Conservation (phyloP, 371 early-diverging fungal species). For the Mucor ambiguus region DNA sequence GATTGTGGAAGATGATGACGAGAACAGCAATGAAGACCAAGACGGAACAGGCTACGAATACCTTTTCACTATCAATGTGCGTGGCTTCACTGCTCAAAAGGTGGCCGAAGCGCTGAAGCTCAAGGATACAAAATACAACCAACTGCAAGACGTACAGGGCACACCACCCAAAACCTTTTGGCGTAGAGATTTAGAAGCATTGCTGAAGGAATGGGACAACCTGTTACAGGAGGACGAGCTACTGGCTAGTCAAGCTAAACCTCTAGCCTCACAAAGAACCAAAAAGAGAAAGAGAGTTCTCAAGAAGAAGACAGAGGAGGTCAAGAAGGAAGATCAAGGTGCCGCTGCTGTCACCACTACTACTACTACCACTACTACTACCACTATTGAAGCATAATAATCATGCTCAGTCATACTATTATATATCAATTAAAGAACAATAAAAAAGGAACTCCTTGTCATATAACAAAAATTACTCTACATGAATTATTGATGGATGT, state of each 20-base stretch:
- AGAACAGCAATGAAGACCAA: slow-evolving; percentile 1
- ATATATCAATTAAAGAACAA: too few species aligned
- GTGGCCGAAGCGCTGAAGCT: slow-evolving; percentile 82
- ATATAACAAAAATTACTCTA: too few species aligned
- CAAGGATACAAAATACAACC: slow-evolving; percentile 65
- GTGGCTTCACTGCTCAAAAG: slow-evolving; percentile 92
- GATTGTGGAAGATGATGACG: slow-evolving; percentile 50
- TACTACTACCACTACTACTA: not conserved
- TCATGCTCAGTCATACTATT: not conserved
- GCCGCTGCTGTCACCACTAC: not conserved
- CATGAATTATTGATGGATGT: too few species aligned
- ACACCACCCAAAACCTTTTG: slow-evolving; percentile 88
- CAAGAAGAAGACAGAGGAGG: slow-evolving; percentile 6
- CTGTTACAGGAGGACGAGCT: slow-evolving; percentile 40
- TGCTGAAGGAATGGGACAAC: slow-evolving; percentile 75
- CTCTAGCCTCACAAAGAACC: slow-evolving; percentile 14
- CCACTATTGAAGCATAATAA: not conserved
- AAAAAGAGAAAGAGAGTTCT: slow-evolving; percentile 15
- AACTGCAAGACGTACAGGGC: slow-evolving; percentile 71
- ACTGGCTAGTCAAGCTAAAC: slow-evolving; percentile 28
- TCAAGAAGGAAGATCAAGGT: not conserved
- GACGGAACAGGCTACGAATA: slow-evolving; percentile 85
- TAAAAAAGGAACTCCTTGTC: too few species aligned
- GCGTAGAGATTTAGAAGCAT: slow-evolving; percentile 86
- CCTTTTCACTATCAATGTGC: slow-evolving; percentile 92